phyloP scores from a whole-genome alignment of 352 stramenopile species.

The Globisporangium takayamanum region DNA sequence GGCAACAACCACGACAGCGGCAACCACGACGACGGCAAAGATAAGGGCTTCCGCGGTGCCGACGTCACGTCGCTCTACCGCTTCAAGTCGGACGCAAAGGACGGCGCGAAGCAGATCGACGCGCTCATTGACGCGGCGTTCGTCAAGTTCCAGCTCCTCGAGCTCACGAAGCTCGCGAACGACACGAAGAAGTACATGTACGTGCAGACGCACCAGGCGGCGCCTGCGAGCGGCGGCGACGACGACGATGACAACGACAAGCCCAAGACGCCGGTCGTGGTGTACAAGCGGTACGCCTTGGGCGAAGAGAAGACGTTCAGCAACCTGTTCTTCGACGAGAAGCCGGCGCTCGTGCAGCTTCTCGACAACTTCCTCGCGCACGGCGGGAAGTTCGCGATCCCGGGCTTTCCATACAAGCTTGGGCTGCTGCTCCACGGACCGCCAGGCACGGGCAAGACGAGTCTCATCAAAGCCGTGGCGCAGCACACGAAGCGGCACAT shows the following conservation, averaged over 20 bases:
- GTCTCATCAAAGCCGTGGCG: constrained; percentile 79
- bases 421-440: constrained; percentile 76
- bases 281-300: constrained; percentile 56
- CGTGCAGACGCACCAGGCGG: constrained; percentile 16
- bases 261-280: constrained; percentile 13
- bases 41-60: no score
- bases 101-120: constrained; percentile 29
- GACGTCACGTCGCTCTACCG: no score
- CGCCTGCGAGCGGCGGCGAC: constrained; percentile 4
- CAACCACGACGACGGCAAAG: no score
- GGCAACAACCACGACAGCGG: no score
- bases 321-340: no score
- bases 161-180: constrained; percentile 9
- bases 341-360: no score
- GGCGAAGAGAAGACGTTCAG: constrained; percentile 53
- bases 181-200: constrained; percentile 40
- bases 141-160: constrained; percentile 16
- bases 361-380: no score
- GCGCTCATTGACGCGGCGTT: constrained; percentile 27
- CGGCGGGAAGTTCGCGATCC: no score
- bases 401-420: no score
- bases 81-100: not conserved
- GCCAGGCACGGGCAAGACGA: constrained; percentile 83
- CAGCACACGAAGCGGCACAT: constrained; percentile 61
- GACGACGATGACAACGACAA: constrained; percentile 7